Evolutionary conservation across 1,284 basidiomycete genomes (phyloP).

Genomic region (Stygiomarasmius scandens): DNA sequence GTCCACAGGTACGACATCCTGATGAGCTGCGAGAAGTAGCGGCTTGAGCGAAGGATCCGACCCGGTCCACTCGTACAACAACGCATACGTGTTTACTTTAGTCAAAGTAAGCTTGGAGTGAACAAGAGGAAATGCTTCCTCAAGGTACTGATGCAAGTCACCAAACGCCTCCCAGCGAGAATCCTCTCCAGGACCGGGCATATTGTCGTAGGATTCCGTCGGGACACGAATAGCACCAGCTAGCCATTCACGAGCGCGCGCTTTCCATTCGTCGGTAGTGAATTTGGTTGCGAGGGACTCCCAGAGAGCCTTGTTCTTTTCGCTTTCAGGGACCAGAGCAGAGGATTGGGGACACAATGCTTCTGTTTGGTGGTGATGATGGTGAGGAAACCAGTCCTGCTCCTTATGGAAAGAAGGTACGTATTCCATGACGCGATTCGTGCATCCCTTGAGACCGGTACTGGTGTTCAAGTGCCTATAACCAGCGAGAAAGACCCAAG

Average conservation of each 20-base stretch:
- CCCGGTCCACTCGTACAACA: constrained; percentile 73
- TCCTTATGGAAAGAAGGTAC: no score
- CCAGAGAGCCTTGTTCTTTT: neutral
- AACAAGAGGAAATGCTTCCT: constrained; percentile 45
- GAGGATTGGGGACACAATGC: constrained; percentile 30
- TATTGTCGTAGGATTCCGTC: constrained; percentile 49
- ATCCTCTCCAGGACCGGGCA: constrained; percentile 52
- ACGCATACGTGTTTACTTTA: constrained; percentile 67
- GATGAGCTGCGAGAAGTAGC: constrained; percentile 68
- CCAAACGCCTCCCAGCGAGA: constrained; percentile 54
- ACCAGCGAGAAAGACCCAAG: neutral
- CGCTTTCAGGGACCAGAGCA: constrained; percentile 25
- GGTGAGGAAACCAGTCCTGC: no score
- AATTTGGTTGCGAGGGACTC: neutral
- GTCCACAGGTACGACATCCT: constrained; percentile 76
- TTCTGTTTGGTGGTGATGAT: neutral
- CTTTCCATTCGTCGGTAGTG: neutral
- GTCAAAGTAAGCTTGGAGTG: constrained; percentile 56
- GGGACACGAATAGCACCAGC: neutral
- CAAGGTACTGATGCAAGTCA: constrained; percentile 52
- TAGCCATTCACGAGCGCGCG: neutral
- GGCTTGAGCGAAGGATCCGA: constrained; percentile 65
- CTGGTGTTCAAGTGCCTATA: no score
- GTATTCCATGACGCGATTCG: no score
- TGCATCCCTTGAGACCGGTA: no score